Evolutionary conservation across 208 protist genomes (phyloP).

Genomic region (Histomonas meleagridis): DNA sequence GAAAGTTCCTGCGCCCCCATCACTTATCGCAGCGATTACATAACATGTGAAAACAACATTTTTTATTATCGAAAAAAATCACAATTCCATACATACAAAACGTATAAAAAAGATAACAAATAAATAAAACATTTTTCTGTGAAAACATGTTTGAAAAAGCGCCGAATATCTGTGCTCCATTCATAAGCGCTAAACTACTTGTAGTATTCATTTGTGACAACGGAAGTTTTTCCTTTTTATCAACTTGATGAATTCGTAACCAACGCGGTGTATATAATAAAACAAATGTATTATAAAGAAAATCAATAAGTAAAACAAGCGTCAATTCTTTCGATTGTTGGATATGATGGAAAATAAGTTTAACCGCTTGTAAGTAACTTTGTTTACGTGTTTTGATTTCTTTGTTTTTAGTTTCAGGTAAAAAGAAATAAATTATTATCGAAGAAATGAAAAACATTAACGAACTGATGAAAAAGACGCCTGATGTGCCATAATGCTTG

Average conservation of each 20-base stretch:
- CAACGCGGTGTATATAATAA: neutral
- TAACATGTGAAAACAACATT: neutral
- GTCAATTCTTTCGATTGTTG: neutral
- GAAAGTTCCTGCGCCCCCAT: neutral
- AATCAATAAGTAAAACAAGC: neutral
- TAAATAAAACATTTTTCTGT: neutral
- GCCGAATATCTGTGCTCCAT: neutral
- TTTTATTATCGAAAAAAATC: neutral
- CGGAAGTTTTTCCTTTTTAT: neutral
- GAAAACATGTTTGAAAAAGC: neutral
- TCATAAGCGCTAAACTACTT: neutral
- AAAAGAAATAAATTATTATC: neutral
- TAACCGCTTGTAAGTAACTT: neutral
- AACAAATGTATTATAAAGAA: neutral
- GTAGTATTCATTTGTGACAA: neutral
- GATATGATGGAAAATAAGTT: neutral
- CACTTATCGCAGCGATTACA: neutral
- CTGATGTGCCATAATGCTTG: neutral
- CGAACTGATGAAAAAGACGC: neutral
- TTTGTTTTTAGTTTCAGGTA: neutral
- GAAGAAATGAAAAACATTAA: neutral
- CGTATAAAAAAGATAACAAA: neutral
- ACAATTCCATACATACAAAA: neutral
- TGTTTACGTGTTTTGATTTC: neutral
- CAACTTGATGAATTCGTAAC: neutral